A percentile compares a stretch with the other conserved stretches of the same genome.
These are phyloP conservation scores for Gnomoniopsis smithogilvyi DNA, from an alignment of 2,329 filamentous ascomycete genomes.

Conservation along the genomic window DNA sequence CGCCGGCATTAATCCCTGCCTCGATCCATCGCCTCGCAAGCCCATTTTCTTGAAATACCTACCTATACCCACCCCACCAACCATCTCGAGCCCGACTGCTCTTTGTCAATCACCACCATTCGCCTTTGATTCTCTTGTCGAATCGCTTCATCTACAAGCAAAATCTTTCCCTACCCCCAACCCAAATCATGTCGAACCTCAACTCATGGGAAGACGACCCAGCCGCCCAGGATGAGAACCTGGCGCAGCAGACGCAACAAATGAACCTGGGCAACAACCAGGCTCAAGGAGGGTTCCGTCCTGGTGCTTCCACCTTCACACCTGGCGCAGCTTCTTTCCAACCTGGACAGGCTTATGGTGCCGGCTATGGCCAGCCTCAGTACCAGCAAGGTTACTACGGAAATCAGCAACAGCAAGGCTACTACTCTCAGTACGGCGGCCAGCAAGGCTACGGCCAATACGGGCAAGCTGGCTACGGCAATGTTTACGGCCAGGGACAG, in stretches of 20 bases:
- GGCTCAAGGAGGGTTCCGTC: conserved; percentile 55
- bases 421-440: conserved; percentile 56
- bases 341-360: conserved; percentile 66
- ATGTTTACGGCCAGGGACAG: conserved; percentile 37
- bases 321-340: conserved; percentile 69
- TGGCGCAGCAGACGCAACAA: conserved; percentile 73
- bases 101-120: neutral
- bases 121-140: neutral
- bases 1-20: conserved; percentile 8
- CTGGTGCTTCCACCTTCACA: conserved; percentile 67
- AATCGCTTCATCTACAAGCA: neutral
- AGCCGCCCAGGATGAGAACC: conserved; percentile 71
- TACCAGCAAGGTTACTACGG: conserved; percentile 51
- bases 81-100: conserved; percentile 2
- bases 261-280: conserved; percentile 65
- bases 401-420: conserved; percentile 35
- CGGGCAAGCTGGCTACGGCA: conserved; percentile 28
- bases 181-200: conserved; percentile 72
- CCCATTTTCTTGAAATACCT: conserved; percentile 6
- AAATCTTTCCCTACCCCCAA: conserved; percentile 15
- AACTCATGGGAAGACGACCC: conserved; percentile 95
- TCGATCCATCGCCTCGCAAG: conserved; percentile 3
- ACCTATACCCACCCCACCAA: conserved; percentile 26
- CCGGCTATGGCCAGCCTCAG: conserved; percentile 53
- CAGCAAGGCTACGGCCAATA: conserved; percentile 47